A percentile compares a stretch with the other conserved stretches of the same genome.
These are phyloP conservation scores for Neodidymelliopsis sp. DNA, from an alignment of 2,329 filamentous ascomycete genomes.

Conservation along the genomic window DNA sequence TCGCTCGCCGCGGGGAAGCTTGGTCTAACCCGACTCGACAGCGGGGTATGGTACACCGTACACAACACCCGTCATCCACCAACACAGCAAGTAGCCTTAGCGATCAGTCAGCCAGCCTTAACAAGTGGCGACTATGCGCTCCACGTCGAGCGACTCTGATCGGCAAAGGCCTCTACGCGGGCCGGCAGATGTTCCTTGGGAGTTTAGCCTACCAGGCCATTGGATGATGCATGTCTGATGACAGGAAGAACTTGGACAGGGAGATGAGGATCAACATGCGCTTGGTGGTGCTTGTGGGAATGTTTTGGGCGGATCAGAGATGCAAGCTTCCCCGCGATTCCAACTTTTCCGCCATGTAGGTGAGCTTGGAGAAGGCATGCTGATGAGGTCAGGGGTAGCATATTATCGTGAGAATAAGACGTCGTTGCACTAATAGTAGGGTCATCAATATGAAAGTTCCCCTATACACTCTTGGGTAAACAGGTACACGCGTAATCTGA, in stretches of 20 bases:
- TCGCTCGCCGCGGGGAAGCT: slow-evolving; percentile 1
- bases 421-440: no score
- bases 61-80: neutral
- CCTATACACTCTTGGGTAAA: no score
- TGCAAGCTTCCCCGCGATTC: slow-evolving; percentile 1
- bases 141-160: no score
- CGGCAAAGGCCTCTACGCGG: no score
- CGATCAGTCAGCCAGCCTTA: slow-evolving; percentile 4
- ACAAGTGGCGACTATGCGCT: neutral
- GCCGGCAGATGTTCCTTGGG: slow-evolving; percentile 7
- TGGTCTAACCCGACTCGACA: neutral
- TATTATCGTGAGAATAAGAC: no score
- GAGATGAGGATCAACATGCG: slow-evolving; percentile 19
- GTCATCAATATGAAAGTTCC: no score
- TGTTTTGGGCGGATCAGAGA: slow-evolving; percentile 5
- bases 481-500: neutral
- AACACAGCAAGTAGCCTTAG: no score
- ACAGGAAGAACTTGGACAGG: slow-evolving; percentile 16
- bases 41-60: no score
- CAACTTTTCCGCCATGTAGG: slow-evolving; percentile 3
- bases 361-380: slow-evolving; percentile 1
- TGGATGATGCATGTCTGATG: slow-evolving; percentile 2
- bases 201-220: neutral
- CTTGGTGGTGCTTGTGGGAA: slow-evolving; percentile 1
- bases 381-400: neutral